Base-by-base conservation (phyloP, 352 stramenopile species). In the Phytophthora hybrid region DNA sequence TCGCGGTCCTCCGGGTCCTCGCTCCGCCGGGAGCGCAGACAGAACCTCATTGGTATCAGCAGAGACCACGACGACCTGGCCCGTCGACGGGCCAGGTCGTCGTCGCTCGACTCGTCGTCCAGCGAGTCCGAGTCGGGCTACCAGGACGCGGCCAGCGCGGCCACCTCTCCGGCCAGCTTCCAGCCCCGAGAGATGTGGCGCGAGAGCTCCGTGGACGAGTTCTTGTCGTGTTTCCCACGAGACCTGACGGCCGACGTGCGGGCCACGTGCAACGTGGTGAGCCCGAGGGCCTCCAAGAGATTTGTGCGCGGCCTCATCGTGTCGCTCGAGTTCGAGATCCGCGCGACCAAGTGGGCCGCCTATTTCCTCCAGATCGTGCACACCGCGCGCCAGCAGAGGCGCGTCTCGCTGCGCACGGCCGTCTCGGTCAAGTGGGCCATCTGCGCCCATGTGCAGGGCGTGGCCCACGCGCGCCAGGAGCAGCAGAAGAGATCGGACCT, bases 261-360 rank as follows among this genome's bases (percentile, higher is more conserved):
- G 10, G 72, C 66, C 0, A 68, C 86, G 46, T 93, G 85, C 69
- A 62, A 76, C 31, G 70, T 87, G 5, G 66, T 66, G n/a, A 73
- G 53, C 11, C 59, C 80, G 0, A 71, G 55, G 0, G n/a, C 44
- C 0, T 77, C 81, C 13, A 79, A 75, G 21, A 61, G 59, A 5
- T 81, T 82, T 52, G 71, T 91, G 7, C 68, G 70, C 4, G 74
- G 68, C 29, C 73, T 90, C 44, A 67, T 93, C 29, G 76, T 73
- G 31, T 75, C 78, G 39, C 79, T 90, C 47, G 71, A 91, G 52
- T 95, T 95, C 55, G 88, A 91, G 74, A 90, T 95, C 57, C 84
- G 87, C 16, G 79, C 85, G 19, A 95, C 88, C 67, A 93, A 93
- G 59, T 95, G 88, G 88, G 88, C 84, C 1, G 85, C 86, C 18